Percentiles rank a stretch among this genome's conserved stretches.
Conservation (phyloP, 2,329 filamentous ascomycete genomes). For the Claviceps humidiphila region DNA sequence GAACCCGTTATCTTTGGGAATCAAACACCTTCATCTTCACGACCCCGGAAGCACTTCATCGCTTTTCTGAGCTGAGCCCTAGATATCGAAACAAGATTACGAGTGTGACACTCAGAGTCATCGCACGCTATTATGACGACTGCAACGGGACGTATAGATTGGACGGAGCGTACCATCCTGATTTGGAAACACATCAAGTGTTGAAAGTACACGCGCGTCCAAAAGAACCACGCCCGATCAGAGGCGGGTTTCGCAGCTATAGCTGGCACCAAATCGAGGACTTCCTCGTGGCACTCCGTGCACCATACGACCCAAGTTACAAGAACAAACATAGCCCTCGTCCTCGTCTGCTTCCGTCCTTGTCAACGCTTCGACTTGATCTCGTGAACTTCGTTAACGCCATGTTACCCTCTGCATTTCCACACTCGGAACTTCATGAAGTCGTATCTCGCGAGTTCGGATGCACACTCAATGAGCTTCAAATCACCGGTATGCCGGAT, state of each 20-base stretch:
- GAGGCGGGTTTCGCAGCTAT: conserved; percentile 41
- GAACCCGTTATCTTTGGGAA: conserved; percentile 35
- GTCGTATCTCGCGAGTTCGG: conserved; percentile 40
- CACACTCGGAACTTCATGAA: conserved; percentile 35
- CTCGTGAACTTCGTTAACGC: conserved; percentile 40
- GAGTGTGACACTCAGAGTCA: conserved; percentile 36
- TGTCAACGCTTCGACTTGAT: conserved; percentile 36
- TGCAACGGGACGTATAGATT: conserved; percentile 28
- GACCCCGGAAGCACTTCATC: conserved; percentile 31
- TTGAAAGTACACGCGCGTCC: conserved; percentile 30
- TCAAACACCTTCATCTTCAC: conserved; percentile 43
- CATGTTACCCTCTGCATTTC: conserved; percentile 24
- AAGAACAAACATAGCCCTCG: conserved; percentile 21
- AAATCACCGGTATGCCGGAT: conserved; percentile 37
- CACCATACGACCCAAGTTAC: conserved; percentile 32
- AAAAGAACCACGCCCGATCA: conserved; percentile 31
- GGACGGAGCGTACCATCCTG: conserved; percentile 28
- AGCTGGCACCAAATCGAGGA: conserved; percentile 40
- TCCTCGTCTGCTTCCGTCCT: conserved; percentile 33
- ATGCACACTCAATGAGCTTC: conserved; percentile 38
- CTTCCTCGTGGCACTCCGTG: conserved; percentile 36
- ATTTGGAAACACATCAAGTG: conserved; percentile 26
- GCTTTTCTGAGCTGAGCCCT: conserved; percentile 32
- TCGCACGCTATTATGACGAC: conserved; percentile 44
- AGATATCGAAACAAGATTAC: conserved; percentile 30